These are phyloP conservation scores for Leccinum rimulosum DNA, from an alignment of 768 basidiomycete genomes.

Conservation along the genomic window DNA sequence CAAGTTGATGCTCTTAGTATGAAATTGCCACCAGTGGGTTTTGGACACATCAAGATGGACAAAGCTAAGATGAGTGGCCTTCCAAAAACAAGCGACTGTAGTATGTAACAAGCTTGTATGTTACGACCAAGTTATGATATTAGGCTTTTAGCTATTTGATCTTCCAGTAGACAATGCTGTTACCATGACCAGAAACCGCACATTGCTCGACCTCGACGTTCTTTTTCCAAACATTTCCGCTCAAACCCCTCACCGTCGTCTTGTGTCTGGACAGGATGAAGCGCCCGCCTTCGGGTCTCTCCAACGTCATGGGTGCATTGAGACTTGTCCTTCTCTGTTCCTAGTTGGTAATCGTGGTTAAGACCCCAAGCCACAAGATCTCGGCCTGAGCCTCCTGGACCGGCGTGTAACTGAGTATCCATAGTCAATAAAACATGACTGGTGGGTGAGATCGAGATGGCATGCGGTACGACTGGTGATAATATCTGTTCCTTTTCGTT, in stretches of 20 bases:
- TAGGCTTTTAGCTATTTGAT: constrained; percentile 24
- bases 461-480: constrained; percentile 60
- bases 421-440: constrained; percentile 77
- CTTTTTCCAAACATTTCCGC: constrained; percentile 58
- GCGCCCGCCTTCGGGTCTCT: constrained; percentile 50
- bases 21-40: neutral
- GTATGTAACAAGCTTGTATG: neutral
- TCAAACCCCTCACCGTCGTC: constrained; percentile 56
- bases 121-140: neutral
- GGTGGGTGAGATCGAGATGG: constrained; percentile 67
- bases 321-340: constrained; percentile 67
- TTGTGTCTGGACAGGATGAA: constrained; percentile 55
- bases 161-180: constrained; percentile 72
- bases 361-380: constrained; percentile 75
- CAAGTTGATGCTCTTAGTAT: neutral
- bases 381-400: constrained; percentile 49
- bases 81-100: no score
- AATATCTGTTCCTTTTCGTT: constrained; percentile 60
- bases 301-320: constrained; percentile 51
- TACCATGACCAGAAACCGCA: constrained; percentile 59
- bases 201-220: constrained; percentile 63
- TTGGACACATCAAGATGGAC: neutral
- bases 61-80: neutral
- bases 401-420: constrained; percentile 53
- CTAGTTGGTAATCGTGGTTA: constrained; percentile 72